Percentiles rank a stretch among this genome's conserved stretches.
phyloP scores from a whole-genome alignment of 768 basidiomycete species.

The Suillus alpinus region DNA sequence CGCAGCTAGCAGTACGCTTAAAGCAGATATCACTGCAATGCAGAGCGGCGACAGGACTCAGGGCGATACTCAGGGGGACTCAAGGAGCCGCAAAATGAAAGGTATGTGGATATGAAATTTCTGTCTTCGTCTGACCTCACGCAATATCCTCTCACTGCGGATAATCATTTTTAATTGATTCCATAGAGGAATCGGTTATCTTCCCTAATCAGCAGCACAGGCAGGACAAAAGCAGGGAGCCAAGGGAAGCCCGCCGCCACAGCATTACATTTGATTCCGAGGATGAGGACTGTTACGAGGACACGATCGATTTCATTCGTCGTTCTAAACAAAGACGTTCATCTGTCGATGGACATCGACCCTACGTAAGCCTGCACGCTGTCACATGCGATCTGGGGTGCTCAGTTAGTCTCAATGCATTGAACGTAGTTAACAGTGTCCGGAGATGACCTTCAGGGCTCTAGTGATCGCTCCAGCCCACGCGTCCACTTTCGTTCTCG shows the following conservation, averaged over 20 bases:
- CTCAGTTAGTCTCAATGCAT: not conserved
- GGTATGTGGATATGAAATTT: not conserved
- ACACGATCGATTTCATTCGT: not conserved
- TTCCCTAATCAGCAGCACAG: not conserved
- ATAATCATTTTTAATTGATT: not conserved
- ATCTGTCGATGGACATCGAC: not conserved
- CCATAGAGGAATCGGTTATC: not conserved
- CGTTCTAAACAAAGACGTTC: not conserved
- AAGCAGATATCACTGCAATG: not conserved
- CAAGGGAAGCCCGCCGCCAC: not conserved
- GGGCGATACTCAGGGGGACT: not conserved
- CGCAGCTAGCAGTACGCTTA: not conserved
- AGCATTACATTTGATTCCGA: constrained; percentile 11
- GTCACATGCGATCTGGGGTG: not conserved
- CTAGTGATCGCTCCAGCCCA: constrained; percentile 13
- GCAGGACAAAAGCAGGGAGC: not conserved
- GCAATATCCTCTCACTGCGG: not conserved
- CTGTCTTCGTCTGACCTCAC: not conserved
- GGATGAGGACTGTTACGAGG: constrained; percentile 15
- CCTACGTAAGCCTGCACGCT: not conserved
- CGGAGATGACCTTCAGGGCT: not conserved
- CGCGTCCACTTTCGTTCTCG: constrained; percentile 70
- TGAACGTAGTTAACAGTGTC: not conserved
- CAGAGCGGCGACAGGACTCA: not conserved
- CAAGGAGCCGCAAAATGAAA: not conserved